Base-by-base conservation (phyloP, 2,329 filamentous ascomycete species). In the Colletotrichum sansevieriae region DNA sequence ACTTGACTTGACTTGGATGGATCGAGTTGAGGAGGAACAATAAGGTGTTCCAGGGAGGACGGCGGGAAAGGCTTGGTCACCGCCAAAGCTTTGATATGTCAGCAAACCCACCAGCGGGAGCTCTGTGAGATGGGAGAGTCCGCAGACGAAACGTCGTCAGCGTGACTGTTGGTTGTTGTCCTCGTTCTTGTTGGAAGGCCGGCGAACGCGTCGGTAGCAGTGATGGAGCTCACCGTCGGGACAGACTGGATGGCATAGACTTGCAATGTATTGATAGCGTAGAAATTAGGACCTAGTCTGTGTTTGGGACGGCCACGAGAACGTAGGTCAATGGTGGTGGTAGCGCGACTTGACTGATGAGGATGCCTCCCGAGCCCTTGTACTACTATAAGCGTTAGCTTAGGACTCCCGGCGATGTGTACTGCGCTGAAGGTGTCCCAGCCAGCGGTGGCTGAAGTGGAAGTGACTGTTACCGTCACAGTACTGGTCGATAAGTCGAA, bases 21-120 rank as follows among this genome's bases (percentile, higher is more conserved):
- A 62, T 29, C 15, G 22, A 49, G 11, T 35, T 54, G 55, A 43
- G 39, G 46, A 66, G 62, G 62, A 69, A 49, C 66, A 66, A 66
- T 46, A 69, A 69, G 47, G 47, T 69, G 62, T 66, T 66, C 66
- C 62, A 57, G 56, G 62, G 55, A 65, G 65, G 33, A 68, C 62
- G 49, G 65, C 62, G 61, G 35, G 52, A 61, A 57, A 49, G 55
- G 63, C 22, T 66, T 65, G 56, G 62, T 65, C 63, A 69, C 66
- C 56, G 62, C 66, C 49, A 43, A 43, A 56, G 25, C 20, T 47
- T 44, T 46, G 55, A 69, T 66, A 35, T 69, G 66, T 69, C 62
- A 69, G 66, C 66, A 69, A 61, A 35, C 49, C 49, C 49, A 66
- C 56, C 59, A 41, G 33, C 20, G 12, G 20, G 20, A 51, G 52